These are phyloP conservation scores for Allantophomopsis cytisporea DNA, from an alignment of 2,329 filamentous ascomycete genomes.

Conservation along the genomic window DNA sequence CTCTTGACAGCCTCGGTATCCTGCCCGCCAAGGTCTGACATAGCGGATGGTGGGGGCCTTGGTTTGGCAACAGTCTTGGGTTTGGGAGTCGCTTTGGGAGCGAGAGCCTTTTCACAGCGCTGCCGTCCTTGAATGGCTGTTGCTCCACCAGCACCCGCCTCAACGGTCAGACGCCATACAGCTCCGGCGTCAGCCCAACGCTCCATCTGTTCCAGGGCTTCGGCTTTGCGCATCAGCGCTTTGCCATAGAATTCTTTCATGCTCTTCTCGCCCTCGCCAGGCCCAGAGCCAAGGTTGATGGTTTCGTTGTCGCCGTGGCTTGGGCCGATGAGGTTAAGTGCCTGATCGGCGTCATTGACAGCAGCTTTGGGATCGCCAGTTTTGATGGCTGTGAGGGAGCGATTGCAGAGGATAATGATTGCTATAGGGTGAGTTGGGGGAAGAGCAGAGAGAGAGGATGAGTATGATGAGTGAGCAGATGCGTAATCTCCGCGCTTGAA, in stretches of 20 bases:
- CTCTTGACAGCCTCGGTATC: conserved; percentile 68
- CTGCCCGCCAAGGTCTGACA: conserved; percentile 22
- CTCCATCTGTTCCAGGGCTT: conserved; percentile 91
- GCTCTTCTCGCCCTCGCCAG: conserved; percentile 54
- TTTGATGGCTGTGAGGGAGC: conserved; percentile 79
- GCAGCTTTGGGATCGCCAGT: conserved; percentile 84
- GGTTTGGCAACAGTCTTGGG: conserved; percentile 28
- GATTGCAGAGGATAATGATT: conserved; percentile 85
- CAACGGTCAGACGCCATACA: conserved; percentile 73
- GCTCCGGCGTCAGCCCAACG: conserved; percentile 74
- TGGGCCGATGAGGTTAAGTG: conserved; percentile 66
- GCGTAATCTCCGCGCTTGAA: conserved; percentile 94
- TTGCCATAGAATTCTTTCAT: conserved; percentile 94
- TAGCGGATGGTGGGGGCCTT: conserved; percentile 22
- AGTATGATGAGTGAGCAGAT: conserved; percentile 72
- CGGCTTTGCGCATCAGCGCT: conserved; percentile 85
- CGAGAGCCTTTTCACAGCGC: conserved; percentile 77
- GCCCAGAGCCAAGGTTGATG: conserved; percentile 52
- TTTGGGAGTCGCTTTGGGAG: conserved; percentile 42
- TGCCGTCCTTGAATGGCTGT: conserved; percentile 76
- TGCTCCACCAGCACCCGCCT: conserved; percentile 73
- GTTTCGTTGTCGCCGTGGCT: conserved; percentile 67
- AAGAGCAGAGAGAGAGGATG: conserved; percentile 59
- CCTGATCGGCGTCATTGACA: conserved; percentile 70
- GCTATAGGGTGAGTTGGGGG: conserved; percentile 69